phyloP scores from a whole-genome alignment of 768 basidiomycete genomes.

The Leccinum ochraceum region DNA sequence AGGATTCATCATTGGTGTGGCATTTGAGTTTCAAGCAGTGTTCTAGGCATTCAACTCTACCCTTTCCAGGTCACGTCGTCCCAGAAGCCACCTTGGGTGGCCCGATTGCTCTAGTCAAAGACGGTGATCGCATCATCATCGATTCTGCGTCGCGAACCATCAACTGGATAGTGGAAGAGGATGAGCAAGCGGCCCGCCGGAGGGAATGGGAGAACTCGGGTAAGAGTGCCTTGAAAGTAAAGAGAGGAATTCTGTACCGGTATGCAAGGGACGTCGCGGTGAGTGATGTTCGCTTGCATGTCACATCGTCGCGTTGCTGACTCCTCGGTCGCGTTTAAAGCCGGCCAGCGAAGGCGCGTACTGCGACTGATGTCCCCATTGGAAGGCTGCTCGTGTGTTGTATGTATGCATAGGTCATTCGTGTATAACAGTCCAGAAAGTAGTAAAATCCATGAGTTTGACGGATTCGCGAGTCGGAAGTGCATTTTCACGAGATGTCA shows the following conservation, averaged over 20 bases:
- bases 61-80: slow-evolving; percentile 52
- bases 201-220: slow-evolving; percentile 71
- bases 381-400: neutral
- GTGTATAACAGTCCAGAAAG: slow-evolving; percentile 8
- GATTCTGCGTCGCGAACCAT: slow-evolving; percentile 67
- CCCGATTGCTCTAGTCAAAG: slow-evolving; percentile 83
- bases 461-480: neutral
- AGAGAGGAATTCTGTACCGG: slow-evolving; percentile 71
- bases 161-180: slow-evolving; percentile 71
- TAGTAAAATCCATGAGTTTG: neutral
- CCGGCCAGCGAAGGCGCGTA: slow-evolving; percentile 83
- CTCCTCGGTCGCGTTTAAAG: slow-evolving; percentile 37
- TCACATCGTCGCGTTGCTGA: slow-evolving; percentile 7
- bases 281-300: slow-evolving; percentile 36
- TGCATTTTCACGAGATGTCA: slow-evolving; percentile 20
- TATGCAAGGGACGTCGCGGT: slow-evolving; percentile 89
- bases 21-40: neutral
- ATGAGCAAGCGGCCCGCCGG: slow-evolving; percentile 59
- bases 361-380: slow-evolving; percentile 55
- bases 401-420: slow-evolving; percentile 1
- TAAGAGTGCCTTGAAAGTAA: slow-evolving; percentile 63
- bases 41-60: slow-evolving; percentile 41
- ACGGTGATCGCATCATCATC: slow-evolving; percentile 79
- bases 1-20: slow-evolving; percentile 59
- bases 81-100: slow-evolving; percentile 77